A percentile compares a stretch with the other conserved stretches of the same genome.
Conservation (phyloP, 176 grass and related monocot genomes). For the Calamus simplicifolius region DNA sequence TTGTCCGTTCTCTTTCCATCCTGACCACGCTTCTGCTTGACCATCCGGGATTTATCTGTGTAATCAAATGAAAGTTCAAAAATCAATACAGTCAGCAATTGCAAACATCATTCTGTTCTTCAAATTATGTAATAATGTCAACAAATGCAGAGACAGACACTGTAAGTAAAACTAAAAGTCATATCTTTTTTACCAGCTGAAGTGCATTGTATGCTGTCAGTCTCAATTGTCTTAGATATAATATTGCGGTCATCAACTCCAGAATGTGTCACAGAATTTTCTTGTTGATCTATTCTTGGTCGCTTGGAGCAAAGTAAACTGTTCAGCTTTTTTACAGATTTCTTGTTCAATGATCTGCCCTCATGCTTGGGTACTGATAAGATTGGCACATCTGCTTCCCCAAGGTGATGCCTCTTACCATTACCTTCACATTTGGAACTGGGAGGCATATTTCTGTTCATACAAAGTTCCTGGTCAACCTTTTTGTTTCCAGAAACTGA, state of each 20-base stretch:
- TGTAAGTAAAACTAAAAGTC: too few relatives aligned
- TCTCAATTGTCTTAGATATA: slow-evolving; percentile 29
- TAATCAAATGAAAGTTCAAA: slow-evolving; percentile 22
- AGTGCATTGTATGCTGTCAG: slow-evolving; percentile 31
- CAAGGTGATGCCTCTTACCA: slow-evolving; percentile 41
- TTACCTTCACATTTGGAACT: slow-evolving; percentile 45
- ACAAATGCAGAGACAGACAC: too few relatives aligned
- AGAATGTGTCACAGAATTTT: slow-evolving; percentile 22
- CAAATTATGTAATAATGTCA: too few relatives aligned
- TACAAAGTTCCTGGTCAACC: slow-evolving; percentile 27
- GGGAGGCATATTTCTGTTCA: slow-evolving; percentile 41
- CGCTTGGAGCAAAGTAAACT: slow-evolving; percentile 58
- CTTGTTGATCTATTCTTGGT: slow-evolving; percentile 58
- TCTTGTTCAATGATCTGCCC: slow-evolving; percentile 40
- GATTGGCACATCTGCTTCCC: slow-evolving; percentile 27
- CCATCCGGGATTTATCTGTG: slow-evolving; percentile 61
- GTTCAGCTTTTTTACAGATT: slow-evolving; percentile 61
- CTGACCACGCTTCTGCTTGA: slow-evolving; percentile 71
- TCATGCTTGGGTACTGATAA: slow-evolving; percentile 57
- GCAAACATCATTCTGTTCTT: too few relatives aligned
- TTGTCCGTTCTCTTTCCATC: slow-evolving; percentile 82
- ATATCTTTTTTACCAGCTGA: slow-evolving; percentile 29
- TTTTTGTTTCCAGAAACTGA: slow-evolving; percentile 41
- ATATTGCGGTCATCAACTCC: slow-evolving; percentile 39
- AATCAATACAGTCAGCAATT: too few relatives aligned